phyloP scores from a whole-genome alignment of 2,329 filamentous ascomycete genomes.

The Verticillium tricorpus region DNA sequence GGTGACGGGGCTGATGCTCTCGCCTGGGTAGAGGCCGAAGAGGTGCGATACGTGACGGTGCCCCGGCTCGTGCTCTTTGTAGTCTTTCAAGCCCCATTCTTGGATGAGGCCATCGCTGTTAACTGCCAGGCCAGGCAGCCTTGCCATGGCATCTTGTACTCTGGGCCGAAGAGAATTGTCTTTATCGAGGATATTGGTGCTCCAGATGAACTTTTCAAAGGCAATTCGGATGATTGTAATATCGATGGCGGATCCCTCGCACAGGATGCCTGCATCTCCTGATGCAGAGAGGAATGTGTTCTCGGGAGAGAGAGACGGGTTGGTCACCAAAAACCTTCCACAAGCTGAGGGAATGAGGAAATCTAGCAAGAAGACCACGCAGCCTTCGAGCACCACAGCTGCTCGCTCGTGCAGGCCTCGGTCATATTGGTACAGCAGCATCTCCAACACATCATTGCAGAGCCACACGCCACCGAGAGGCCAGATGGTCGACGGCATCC shows the following conservation, averaged over 20 bases:
- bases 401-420: conserved; percentile 17
- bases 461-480: conserved; percentile 36
- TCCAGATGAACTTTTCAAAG: conserved; percentile 19
- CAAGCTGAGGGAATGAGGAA: conserved; percentile 18
- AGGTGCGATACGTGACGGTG: conserved; percentile 48
- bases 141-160: conserved; percentile 3
- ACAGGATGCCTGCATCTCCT: conserved; percentile 31
- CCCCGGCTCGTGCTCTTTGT: conserved; percentile 36
- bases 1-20: conserved; percentile 19
- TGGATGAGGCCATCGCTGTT: conserved; percentile 28
- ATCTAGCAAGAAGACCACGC: conserved; percentile 24
- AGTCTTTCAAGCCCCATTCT: conserved; percentile 39
- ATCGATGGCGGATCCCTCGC: conserved; percentile 42
- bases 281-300: conserved; percentile 18
- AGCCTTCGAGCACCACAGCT: conserved; percentile 21
- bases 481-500: conserved; percentile 29
- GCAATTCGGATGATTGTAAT: conserved; percentile 20
- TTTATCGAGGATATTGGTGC: conserved; percentile 10
- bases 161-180: background rate
- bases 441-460: conserved; percentile 31
- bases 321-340: conserved; percentile 18
- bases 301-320: conserved; percentile 21
- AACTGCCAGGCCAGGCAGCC: conserved; percentile 15
- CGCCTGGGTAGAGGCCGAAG: conserved; percentile 39
- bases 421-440: conserved; percentile 29